Conservation (phyloP, 306 rosid genomes). For the Phaseolus lunatus region DNA sequence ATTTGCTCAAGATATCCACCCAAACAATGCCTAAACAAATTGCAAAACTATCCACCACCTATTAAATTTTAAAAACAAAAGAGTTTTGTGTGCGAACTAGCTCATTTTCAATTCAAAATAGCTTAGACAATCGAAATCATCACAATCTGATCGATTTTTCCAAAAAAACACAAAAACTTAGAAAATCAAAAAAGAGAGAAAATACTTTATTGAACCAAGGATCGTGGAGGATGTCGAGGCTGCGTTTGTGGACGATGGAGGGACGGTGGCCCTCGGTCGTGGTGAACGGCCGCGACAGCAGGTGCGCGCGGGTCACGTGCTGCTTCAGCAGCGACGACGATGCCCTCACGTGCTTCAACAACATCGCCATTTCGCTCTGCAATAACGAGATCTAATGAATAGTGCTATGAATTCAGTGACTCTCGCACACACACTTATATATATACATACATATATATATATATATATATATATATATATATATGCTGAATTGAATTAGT, state of each 20-base stretch:
- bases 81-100: neutral
- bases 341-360: constrained; percentile 60
- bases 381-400: constrained; percentile 6
- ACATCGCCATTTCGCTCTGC: constrained; percentile 55
- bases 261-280: constrained; percentile 88
- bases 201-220: constrained; percentile 98
- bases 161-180: neutral
- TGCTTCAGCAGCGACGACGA: constrained; percentile 62
- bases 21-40: constrained; percentile 16
- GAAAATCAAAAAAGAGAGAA: neutral
- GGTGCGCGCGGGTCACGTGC: constrained; percentile 33
- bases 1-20: neutral
- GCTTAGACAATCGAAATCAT: neutral
- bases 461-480: too few species aligned
- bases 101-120: neutral
- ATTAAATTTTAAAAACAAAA: neutral
- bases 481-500: neutral
- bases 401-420: neutral
- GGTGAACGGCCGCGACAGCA: constrained; percentile 70
- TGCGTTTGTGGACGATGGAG: constrained; percentile 85
- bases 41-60: neutral
- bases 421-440: neutral
- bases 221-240: constrained; percentile 96
- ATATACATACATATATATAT: too few species aligned
- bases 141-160: neutral